Evolutionary conservation across 495 filamentous ascomycete genomes (phyloP), one percentile per base, ranked within the genome.

Genomic region (Hyaloscypha hepaticicola): DNA sequence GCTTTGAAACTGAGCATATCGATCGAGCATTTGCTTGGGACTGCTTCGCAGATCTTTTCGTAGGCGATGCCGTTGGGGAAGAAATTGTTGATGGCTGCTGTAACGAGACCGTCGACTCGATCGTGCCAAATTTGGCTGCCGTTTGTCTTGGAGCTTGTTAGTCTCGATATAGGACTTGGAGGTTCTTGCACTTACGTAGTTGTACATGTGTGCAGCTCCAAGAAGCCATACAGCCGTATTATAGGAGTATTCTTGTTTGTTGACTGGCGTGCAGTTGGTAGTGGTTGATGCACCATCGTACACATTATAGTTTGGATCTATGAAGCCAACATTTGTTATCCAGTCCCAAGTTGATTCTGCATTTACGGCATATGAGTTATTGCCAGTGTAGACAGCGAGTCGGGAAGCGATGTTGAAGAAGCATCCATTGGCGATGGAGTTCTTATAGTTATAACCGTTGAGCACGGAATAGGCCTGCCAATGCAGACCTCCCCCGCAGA

Each of bases 371-470:
- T 96, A 96, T 0, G 89, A 91, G 33, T 82, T 61, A 70, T 96
- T 94, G 2, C 80, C 79, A 4, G 90, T 93, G 69, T 92, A 94
- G 49, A 80, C 82, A 0, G 88, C 89, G 56, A 96, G 78, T 5
- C 92, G 82, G 0, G 91, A 84, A 12, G 88, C 90, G n/a, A 96
- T 78, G 65, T 94, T 88, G 77, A 96, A 94, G 77, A 93, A 92
- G 64, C 88, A 85, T n/a, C 90, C 92, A 66, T 91, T 94, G 7
- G 88, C 88, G 64, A 94, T 90, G 27, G 89, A 86, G 73, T 95
- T 96, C 78, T 95, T 96, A 78, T 96, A 96, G 69, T 86, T 83
- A 65, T 89, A 96, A 8, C 92, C 92, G 45, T 79, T 84, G 66
- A 92, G 90, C 60, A 81, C 85, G 2, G 81, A 77, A 61, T 87